Evolutionary conservation across 305 asterid species (phyloP).

Genomic region (Plantago rigida): DNA sequence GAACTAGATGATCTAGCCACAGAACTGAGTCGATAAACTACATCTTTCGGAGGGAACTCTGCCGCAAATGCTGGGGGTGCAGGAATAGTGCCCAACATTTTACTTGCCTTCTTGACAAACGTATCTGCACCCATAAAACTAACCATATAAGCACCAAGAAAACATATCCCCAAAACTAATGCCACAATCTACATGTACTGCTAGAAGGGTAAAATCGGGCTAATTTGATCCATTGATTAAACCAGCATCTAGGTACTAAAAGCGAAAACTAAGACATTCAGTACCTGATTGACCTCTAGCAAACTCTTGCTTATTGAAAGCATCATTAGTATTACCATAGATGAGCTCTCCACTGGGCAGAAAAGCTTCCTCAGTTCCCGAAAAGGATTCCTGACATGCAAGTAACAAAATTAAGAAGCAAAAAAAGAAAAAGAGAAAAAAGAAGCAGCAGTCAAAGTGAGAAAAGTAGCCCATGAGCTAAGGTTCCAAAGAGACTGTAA

Average conservation of each 20-base stretch:
- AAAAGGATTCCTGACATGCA: conserved; percentile 32
- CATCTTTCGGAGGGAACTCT: conserved; percentile 64
- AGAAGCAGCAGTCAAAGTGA: neutral
- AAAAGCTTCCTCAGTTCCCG: conserved; percentile 31
- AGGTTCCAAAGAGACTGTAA: no score
- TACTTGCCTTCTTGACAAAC: conserved; percentile 51
- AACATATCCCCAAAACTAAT: neutral
- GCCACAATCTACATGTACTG: neutral
- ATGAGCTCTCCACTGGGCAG: conserved; percentile 31
- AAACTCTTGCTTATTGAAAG: conserved; percentile 27
- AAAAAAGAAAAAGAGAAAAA: conserved; percentile 8
- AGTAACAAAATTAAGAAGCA: conserved; percentile 8
- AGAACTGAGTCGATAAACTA: conserved; percentile 37
- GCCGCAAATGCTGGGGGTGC: conserved; percentile 90
- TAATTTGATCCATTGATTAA: no score
- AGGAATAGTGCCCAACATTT: conserved; percentile 54
- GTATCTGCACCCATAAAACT: conserved; percentile 39
- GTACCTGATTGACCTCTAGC: conserved; percentile 50
- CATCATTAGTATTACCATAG: conserved; percentile 25
- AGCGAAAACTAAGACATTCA: neutral
- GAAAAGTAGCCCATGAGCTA: neutral
- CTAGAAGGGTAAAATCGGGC: no score
- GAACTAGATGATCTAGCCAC: conserved; percentile 49
- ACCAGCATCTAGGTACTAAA: neutral
- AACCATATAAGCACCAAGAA: neutral